Percentiles rank a stretch among this genome's conserved stretches.
Conservation (phyloP, 73 alveolate species). For the Symbiodinium pilosum region DNA sequence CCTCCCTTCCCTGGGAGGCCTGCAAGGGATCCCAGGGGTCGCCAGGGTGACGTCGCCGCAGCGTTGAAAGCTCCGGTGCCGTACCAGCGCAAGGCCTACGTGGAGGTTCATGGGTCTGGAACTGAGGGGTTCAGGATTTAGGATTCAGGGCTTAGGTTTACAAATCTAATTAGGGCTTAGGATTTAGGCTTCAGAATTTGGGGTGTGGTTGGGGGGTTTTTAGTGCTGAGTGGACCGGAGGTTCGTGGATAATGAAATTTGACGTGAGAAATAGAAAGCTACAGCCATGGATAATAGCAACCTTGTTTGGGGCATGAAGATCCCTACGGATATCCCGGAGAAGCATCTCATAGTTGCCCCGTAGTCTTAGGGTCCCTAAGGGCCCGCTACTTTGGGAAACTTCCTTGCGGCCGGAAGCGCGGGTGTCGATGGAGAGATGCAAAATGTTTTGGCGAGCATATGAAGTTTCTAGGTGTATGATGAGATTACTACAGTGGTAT, state of each 20-base stretch:
- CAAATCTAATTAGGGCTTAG: neutral
- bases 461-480: too few species aligned
- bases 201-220: neutral
- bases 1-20: constrained; percentile 38
- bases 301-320: too few species aligned
- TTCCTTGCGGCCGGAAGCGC: too few species aligned
- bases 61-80: constrained; percentile 22
- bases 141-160: neutral
- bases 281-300: too few species aligned
- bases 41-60: constrained; percentile 84
- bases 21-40: constrained; percentile 33
- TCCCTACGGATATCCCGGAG: too few species aligned
- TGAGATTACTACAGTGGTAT: too few species aligned
- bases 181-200: neutral
- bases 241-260: neutral
- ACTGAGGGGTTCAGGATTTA: neutral
- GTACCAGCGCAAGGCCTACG: constrained; percentile 37
- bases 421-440: too few species aligned
- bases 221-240: neutral
- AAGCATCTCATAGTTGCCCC: too few species aligned
- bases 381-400: too few species aligned
- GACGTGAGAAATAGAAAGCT: too few species aligned
- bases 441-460: too few species aligned
- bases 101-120: neutral
- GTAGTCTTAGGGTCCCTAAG: too few species aligned